Evolutionary conservation across 2,329 filamentous ascomycete species (phyloP), one percentile per base, ranked within the genome.

Genomic region (Penicillium sp.): DNA sequence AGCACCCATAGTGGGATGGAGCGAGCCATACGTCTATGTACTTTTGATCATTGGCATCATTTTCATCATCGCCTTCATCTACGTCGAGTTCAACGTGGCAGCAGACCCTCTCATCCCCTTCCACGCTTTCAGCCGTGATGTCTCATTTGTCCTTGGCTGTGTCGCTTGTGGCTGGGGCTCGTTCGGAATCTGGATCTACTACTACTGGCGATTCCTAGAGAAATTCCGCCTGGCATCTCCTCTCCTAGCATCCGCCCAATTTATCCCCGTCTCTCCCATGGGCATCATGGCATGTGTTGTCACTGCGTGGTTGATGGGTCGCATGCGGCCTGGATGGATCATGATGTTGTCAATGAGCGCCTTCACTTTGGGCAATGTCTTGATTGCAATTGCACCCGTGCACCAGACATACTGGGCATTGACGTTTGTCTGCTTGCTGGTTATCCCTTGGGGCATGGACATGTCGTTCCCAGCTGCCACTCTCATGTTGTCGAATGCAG

Each of bases 361-460:
- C 0, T 78, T 77, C 59, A 66, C 69, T 8, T 50, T 69, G 7
- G 75, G 75, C 4, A 67, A 61, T 11, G 58, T 75, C 7, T 56
- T 77, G 9, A 54, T 72, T 2, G 71, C 69, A 3, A 75, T 70
- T 0, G 72, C 77, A 2, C 80, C 82, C 0, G 69, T 76, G 0
- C 56, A 75, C 4, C 81, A 86, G 62, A 76, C 70, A 0, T 88
- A 87, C 67, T 88, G 84, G 84, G 73, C 72, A 14, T 79, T 84
- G 53, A 73, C 77, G 0, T 87, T 88, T 60, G 74, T 83, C 9
- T 74, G 74, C 3, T 72, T 80, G 4, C 19, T 86, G 3, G 60
- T 87, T 38, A 81, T 80, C 66, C 77, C 80, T 0, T 83, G 78
- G 58, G 81, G 82, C 2, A 83, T 86, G 78, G 82, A 87, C 62